Evolutionary conservation across 441 rosid species (phyloP).

Genomic region (Arabidopsis lyrata): DNA sequence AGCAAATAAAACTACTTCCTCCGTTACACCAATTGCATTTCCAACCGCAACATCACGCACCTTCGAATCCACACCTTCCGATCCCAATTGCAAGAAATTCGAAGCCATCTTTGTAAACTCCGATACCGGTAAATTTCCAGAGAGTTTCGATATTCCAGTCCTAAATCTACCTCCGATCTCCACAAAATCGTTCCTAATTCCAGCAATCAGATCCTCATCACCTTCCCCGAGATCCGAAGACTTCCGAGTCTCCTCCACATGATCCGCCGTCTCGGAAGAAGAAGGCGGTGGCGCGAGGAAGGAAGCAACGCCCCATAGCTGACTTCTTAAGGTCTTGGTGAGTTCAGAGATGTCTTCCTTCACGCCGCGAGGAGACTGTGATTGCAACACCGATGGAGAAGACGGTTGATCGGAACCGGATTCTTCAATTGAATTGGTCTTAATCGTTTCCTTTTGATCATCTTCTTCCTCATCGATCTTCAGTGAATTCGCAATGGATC

Average conservation of each 20-base stretch:
- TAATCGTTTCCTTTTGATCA: slow-evolving; percentile 5
- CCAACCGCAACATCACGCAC: slow-evolving; percentile 25
- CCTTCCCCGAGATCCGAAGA: slow-evolving; percentile 48
- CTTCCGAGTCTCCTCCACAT: slow-evolving; percentile 41
- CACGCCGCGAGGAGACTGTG: slow-evolving; percentile 77
- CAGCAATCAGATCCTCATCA: slow-evolving; percentile 56
- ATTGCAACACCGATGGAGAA: slow-evolving; percentile 42
- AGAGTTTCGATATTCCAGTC: slow-evolving; percentile 82
- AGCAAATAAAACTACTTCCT: slow-evolving; percentile 78
- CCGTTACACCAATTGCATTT: slow-evolving; percentile 74
- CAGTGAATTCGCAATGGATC: slow-evolving; percentile 87
- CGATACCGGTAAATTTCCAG: slow-evolving; percentile 67
- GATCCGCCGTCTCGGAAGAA: slow-evolving; percentile 36
- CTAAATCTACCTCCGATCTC: slow-evolving; percentile 89
- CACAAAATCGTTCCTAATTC: slow-evolving; percentile 84
- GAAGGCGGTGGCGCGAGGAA: slow-evolving; percentile 87
- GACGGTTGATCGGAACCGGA: slow-evolving; percentile 33
- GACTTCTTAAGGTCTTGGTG: slow-evolving; percentile 77
- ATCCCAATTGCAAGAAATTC: slow-evolving; percentile 70
- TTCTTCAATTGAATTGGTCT: not conserved
- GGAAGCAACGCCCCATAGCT: slow-evolving; percentile 98
- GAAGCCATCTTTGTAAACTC: slow-evolving; percentile 92
- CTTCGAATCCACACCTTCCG: slow-evolving; percentile 49
- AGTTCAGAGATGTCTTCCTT: slow-evolving; percentile 91
- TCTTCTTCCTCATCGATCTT: slow-evolving; percentile 69